Conservation (phyloP, 2,329 filamentous ascomycete species). For the Fragosphaeria purpurea region DNA sequence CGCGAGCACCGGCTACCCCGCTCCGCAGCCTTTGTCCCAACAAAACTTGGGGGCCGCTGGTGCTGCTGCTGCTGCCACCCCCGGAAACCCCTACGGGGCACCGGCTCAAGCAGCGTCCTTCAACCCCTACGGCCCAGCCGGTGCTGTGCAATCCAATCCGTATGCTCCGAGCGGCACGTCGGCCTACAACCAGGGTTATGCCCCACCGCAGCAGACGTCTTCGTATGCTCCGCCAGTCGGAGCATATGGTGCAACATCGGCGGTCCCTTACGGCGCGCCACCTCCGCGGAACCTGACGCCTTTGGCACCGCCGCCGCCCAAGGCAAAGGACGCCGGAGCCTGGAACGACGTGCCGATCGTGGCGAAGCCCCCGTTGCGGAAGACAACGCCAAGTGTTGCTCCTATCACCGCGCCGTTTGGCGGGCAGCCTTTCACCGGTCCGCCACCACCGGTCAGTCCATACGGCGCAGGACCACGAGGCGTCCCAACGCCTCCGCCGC, state of each 20-base stretch:
- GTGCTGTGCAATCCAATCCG: slow-evolving; percentile 21
- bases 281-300: slow-evolving; percentile 51
- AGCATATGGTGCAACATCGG: slow-evolving; percentile 28
- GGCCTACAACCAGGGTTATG: slow-evolving; percentile 22
- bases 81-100: slow-evolving; percentile 24
- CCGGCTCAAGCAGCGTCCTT: slow-evolving; percentile 17
- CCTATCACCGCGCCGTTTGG: slow-evolving; percentile 69
- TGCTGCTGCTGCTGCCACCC: background rate
- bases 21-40: slow-evolving; percentile 26
- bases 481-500: slow-evolving; percentile 63
- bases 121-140: slow-evolving; percentile 25
- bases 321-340: slow-evolving; percentile 60
- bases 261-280: slow-evolving; percentile 21
- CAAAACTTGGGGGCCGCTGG: background rate
- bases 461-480: slow-evolving; percentile 46
- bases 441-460: slow-evolving; percentile 48
- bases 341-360: slow-evolving; percentile 97
- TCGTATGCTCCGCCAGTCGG: slow-evolving; percentile 24
- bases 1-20: slow-evolving; percentile 32
- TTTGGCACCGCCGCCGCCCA: slow-evolving; percentile 60
- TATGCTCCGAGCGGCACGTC: slow-evolving; percentile 23
- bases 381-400: slow-evolving; percentile 61
- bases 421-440: slow-evolving; percentile 41
- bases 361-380: slow-evolving; percentile 59
- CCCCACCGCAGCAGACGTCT: slow-evolving; percentile 20